Evolutionary conservation across 257 asterid species (phyloP), one percentile per base, ranked within the genome.

Genomic region (Schizonepeta tenuifolia): DNA sequence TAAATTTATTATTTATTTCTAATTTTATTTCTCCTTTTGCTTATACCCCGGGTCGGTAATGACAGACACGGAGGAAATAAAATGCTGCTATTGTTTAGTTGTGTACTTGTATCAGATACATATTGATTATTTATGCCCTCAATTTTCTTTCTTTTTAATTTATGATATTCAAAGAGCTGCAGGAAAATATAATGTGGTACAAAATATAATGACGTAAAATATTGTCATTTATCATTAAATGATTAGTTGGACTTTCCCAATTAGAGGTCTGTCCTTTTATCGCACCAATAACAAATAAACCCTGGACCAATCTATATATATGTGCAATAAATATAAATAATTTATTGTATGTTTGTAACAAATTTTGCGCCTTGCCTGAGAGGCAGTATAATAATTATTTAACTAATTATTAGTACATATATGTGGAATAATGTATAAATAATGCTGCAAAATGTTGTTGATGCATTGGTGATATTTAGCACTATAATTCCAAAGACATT

Each of bases 181-280:
- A 15, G 61, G 35, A 54, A 21, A 54, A 54, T 3, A 51, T 9
- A 22, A 28, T 21, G 22, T 21, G 9, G 49, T 60, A 35, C 67
- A 18, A 20, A 38, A 12, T 40, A 63, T 40, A 21, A 41, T 63
- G 69, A 63, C 17, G 53, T 40, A 15, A 64, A 64, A 64, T 41
- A 41, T 41, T 64, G 54, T 64, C 38, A 64, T 21, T 12, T 40
- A 63, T 5, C 20, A 64, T 22, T 43, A 43, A 64, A 65, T 43
- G 56, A 63, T 64, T 65, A 40, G 69, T 40, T 63, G 69, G 53
- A 20, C 20, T 63, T 62, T 62, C 69, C 69, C 53, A 18, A 40
- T 63, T 40, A 26, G 41, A 58, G 64, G 43, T 65, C 22, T 65
- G 71, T 3, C 44, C 18, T 12, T 63, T 50, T 50, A 50, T 35